Percentiles rank a stretch among this genome's conserved stretches.
Evolutionary conservation across 2,329 filamentous ascomycete genomes (phyloP).

Genomic region (Lecanicillium sp.): DNA sequence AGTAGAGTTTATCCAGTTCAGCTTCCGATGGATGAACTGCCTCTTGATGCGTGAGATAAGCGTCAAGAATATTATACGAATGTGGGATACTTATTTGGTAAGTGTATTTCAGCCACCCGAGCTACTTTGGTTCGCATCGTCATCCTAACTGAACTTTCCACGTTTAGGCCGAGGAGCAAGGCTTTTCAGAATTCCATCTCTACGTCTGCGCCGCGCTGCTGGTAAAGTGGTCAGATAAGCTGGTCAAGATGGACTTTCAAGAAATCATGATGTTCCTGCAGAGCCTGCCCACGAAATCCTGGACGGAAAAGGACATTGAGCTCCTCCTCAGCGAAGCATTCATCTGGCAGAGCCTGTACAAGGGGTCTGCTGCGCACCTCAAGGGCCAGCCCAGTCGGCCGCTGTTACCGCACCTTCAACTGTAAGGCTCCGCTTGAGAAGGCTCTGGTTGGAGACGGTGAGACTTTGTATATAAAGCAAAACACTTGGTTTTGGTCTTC

Average conservation of each 20-base stretch:
- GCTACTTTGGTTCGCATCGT: neutral
- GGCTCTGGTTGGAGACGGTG: no score
- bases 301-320: conserved; percentile 98
- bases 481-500: neutral
- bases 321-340: conserved; percentile 92
- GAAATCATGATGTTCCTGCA: conserved; percentile 99
- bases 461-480: no score
- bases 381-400: conserved; percentile 39
- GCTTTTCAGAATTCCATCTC: conserved; percentile 95
- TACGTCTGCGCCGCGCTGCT: conserved; percentile 97
- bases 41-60: conserved; percentile 95
- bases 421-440: no score
- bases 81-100: conserved; percentile 99
- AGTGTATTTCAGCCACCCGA: no score
- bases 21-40: conserved; percentile 99
- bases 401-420: conserved; percentile 27
- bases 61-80: conserved; percentile 91
- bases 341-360: conserved; percentile 97
- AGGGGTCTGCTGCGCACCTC: conserved; percentile 86
- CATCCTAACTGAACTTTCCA: conserved; percentile 7
- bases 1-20: conserved; percentile 98
- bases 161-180: conserved; percentile 85
- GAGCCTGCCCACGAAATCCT: conserved; percentile 81
- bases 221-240: conserved; percentile 94
- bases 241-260: conserved; percentile 96